phyloP scores from a whole-genome alignment of 495 filamentous ascomycete species.

The Podospora didyma region DNA sequence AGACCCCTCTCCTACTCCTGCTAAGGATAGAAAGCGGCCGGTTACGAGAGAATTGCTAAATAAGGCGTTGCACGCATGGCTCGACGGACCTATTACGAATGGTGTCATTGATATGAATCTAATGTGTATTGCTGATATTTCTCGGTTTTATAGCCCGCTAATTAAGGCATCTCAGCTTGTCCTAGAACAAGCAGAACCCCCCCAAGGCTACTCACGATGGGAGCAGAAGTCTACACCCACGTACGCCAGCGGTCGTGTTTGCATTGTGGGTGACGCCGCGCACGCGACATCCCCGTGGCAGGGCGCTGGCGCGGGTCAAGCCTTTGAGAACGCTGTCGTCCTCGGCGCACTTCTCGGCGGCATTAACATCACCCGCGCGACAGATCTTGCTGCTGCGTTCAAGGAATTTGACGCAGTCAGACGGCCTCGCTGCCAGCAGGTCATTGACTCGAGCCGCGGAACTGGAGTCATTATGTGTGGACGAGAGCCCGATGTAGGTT shows the following conservation, averaged over 20 bases:
- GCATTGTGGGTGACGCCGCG: slow-evolving; percentile 40
- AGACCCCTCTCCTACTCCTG: not conserved
- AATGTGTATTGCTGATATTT: not conserved
- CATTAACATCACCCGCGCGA: not conserved
- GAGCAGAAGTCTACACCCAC: slow-evolving; percentile 4
- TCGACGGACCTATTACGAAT: not conserved
- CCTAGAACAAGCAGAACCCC: not conserved
- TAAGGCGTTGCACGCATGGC: not conserved
- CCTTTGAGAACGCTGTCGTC: slow-evolving; percentile 2
- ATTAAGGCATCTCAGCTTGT: not conserved
- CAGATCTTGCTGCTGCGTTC: slow-evolving; percentile 7
- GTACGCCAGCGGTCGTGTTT: slow-evolving; percentile 19
- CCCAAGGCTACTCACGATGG: not conserved
- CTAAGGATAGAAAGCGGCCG: not conserved
- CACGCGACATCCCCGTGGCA: slow-evolving; percentile 38
- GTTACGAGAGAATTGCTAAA: not conserved
- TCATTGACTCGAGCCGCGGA: slow-evolving; percentile 30
- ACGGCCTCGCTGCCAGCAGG: slow-evolving; percentile 18
- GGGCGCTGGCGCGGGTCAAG: slow-evolving; percentile 11
- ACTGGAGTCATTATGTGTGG: slow-evolving; percentile 12
- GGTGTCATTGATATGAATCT: not conserved
- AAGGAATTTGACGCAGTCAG: slow-evolving; percentile 18
- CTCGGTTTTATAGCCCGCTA: not conserved
- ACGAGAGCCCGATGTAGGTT: not conserved
- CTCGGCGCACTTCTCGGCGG: not conserved